Evolutionary conservation across 148 eudicot species (phyloP).

Genomic region (Spergularia bocconei): DNA sequence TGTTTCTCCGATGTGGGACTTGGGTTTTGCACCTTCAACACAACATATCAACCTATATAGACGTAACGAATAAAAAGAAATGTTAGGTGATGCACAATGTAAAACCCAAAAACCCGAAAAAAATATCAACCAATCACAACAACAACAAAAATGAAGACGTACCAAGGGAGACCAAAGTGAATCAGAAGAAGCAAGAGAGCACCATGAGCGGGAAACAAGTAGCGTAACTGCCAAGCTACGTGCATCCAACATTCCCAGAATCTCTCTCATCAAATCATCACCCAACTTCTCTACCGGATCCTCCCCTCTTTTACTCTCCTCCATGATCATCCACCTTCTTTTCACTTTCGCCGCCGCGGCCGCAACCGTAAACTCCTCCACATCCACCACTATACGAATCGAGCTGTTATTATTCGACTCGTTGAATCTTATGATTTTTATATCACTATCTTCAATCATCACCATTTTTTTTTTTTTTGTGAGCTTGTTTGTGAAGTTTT

Average conservation of each 20-base stretch:
- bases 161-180: slow-evolving; percentile 63
- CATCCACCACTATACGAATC: not conserved
- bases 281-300: slow-evolving; percentile 56
- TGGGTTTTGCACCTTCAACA: too few relatives aligned
- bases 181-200: slow-evolving; percentile 57
- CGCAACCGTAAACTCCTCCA: not conserved
- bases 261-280: slow-evolving; percentile 45
- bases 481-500: not conserved
- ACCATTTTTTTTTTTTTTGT: slow-evolving; percentile 6
- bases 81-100: too few relatives aligned
- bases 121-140: not conserved
- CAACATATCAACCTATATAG: too few relatives aligned
- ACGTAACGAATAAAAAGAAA: too few relatives aligned
- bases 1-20: too few relatives aligned
- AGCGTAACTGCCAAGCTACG: slow-evolving; percentile 54
- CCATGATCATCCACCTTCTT: not conserved
- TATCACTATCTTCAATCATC: not conserved
- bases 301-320: not conserved
- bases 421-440: not conserved
- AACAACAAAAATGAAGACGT: not conserved
- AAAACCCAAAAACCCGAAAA: too few relatives aligned
- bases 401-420: not conserved
- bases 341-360: not conserved
- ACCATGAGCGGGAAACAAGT: slow-evolving; percentile 58
- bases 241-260: slow-evolving; percentile 50